These are phyloP conservation scores for Erythrobasidium yunnanense DNA, from an alignment of 768 basidiomycete genomes.

Conservation along the genomic window DNA sequence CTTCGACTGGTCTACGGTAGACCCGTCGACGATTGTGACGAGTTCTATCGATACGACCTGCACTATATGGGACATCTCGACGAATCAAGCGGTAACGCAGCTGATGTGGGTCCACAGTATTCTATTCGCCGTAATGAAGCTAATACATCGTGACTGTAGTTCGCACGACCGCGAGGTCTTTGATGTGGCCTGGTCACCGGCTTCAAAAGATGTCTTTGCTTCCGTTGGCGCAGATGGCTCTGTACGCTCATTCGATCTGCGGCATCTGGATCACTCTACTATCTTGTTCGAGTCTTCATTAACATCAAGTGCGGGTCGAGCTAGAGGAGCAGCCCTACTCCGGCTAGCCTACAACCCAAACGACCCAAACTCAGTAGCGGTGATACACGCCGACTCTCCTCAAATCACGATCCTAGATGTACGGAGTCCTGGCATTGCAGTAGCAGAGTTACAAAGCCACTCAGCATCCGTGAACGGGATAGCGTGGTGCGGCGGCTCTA, in stretches of 20 bases:
- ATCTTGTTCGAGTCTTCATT: slow-evolving; percentile 72
- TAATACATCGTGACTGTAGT: background rate
- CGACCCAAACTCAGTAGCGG: slow-evolving; percentile 89
- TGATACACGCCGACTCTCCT: slow-evolving; percentile 83
- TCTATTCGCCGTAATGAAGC: slow-evolving; percentile 8
- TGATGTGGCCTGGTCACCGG: slow-evolving; percentile 96
- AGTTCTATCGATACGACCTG: slow-evolving; percentile 95
- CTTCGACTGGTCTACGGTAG: slow-evolving; percentile 94
- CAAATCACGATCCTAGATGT: slow-evolving; percentile 92
- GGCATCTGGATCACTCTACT: slow-evolving; percentile 92
- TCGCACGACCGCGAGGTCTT: slow-evolving; percentile 94
- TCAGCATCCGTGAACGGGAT: slow-evolving; percentile 70
- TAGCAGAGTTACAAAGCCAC: slow-evolving; percentile 80
- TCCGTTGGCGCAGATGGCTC: slow-evolving; percentile 97
- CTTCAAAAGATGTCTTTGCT: slow-evolving; percentile 91
- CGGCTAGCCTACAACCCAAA: slow-evolving; percentile 83
- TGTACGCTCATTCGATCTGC: slow-evolving; percentile 87
- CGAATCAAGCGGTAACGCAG: slow-evolving; percentile 84
- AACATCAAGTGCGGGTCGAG: slow-evolving; percentile 37
- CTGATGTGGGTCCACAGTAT: slow-evolving; percentile 44
- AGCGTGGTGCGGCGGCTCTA: slow-evolving; percentile 59
- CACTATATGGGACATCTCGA: slow-evolving; percentile 97
- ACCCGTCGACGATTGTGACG: slow-evolving; percentile 82
- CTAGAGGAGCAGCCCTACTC: slow-evolving; percentile 55
- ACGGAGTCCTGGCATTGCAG: slow-evolving; percentile 89